These are phyloP conservation scores for Pisolithus thermaeus DNA, from an alignment of 1,284 basidiomycete species.

Conservation along the genomic window DNA sequence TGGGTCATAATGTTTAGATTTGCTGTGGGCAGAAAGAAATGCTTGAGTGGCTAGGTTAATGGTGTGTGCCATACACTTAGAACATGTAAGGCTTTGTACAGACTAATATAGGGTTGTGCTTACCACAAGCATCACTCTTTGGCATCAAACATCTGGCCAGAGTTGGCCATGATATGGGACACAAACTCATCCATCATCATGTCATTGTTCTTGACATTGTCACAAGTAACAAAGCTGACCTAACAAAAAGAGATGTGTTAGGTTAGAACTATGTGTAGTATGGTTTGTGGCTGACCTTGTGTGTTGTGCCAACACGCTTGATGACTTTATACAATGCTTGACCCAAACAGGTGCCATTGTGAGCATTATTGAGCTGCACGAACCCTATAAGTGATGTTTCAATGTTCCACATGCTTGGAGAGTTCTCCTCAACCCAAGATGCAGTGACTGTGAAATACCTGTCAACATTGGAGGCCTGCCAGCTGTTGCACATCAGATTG, in stretches of 20 bases:
- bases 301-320: not conserved
- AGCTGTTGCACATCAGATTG: too few relatives aligned
- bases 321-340: constrained; percentile 11
- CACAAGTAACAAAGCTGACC: not conserved
- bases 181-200: too few relatives aligned
- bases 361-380: too few relatives aligned
- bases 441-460: too few relatives aligned
- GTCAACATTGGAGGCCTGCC: too few relatives aligned
- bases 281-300: not conserved
- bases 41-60: not conserved
- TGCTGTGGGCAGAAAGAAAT: not conserved
- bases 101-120: not conserved
- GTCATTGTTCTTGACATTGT: not conserved
- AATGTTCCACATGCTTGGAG: too few relatives aligned
- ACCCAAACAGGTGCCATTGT: constrained; percentile 21
- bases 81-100: too few relatives aligned
- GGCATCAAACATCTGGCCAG: too few relatives aligned
- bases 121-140: not conserved
- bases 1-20: not conserved
- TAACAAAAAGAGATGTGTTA: not conserved
- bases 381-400: too few relatives aligned
- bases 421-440: too few relatives aligned
- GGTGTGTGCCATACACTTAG: not conserved
- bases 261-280: not conserved
- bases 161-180: too few relatives aligned